Percentiles rank a stretch among this genome's conserved stretches.
Conservation (phyloP, 768 basidiomycete genomes). For the Naematelia aurantialba region DNA sequence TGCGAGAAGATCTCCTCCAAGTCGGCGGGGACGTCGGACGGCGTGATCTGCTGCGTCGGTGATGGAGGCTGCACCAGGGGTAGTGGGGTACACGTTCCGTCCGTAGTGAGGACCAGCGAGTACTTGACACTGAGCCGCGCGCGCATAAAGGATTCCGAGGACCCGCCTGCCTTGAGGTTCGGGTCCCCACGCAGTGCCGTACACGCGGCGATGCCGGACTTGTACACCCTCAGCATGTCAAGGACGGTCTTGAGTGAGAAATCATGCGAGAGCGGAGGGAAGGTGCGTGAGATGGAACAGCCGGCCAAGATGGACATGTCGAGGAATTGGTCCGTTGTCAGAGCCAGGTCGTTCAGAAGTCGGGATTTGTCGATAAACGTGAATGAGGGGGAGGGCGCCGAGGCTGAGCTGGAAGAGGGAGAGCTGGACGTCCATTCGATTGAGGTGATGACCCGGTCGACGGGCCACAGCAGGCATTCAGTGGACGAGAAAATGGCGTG, state of each 20-base stretch:
- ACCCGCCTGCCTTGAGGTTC: constrained; percentile 67
- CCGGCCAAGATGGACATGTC: constrained; percentile 90
- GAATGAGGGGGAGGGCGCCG: constrained; percentile 54
- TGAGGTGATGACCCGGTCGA: constrained; percentile 69
- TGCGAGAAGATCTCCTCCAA: constrained; percentile 92
- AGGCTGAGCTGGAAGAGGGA: constrained; percentile 54
- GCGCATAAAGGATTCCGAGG: constrained; percentile 80
- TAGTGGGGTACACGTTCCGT: constrained; percentile 54
- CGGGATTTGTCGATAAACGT: constrained; percentile 75
- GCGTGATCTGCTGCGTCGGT: constrained; percentile 62
- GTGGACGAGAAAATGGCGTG: constrained; percentile 89
- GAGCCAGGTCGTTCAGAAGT: constrained; percentile 63
- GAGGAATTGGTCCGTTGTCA: constrained; percentile 86
- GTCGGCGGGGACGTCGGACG: constrained; percentile 83
- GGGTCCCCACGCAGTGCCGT: constrained; percentile 62
- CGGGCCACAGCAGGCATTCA: constrained; percentile 81
- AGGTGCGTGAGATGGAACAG: constrained; percentile 64
- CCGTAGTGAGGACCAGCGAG: constrained; percentile 81
- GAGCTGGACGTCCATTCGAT: constrained; percentile 66
- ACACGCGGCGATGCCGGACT: constrained; percentile 59
- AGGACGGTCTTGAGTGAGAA: constrained; percentile 55
- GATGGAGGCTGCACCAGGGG: constrained; percentile 70
- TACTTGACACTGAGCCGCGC: constrained; percentile 89
- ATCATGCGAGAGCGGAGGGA: constrained; percentile 49
- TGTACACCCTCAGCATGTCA: constrained; percentile 89